These are phyloP conservation scores for Pseudozyma sp. DNA, from an alignment of 1,284 basidiomycete species.

Conservation along the genomic window DNA sequence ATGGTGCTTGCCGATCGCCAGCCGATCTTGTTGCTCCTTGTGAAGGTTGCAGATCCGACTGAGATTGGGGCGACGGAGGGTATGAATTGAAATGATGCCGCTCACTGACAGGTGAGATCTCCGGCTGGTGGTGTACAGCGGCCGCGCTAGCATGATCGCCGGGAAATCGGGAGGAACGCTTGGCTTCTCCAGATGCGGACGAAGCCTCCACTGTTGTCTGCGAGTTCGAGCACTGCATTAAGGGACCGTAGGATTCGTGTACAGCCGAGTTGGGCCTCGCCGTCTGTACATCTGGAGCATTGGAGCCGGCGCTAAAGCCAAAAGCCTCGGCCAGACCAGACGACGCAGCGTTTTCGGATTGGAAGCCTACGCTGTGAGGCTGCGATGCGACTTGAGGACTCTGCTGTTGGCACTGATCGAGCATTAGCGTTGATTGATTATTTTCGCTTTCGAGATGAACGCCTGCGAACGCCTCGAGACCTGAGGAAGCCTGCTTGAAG, in stretches of 20 bases:
- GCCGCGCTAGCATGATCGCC: neutral
- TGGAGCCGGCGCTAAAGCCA: slow-evolving; percentile 7
- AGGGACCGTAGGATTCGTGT: slow-evolving; percentile 5
- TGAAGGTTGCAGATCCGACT: slow-evolving; percentile 10
- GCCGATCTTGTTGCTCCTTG: neutral
- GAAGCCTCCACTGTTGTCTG: slow-evolving; percentile 9
- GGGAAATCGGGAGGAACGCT: neutral
- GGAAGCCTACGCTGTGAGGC: neutral
- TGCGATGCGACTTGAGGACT: neutral
- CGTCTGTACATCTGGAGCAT: slow-evolving; percentile 2
- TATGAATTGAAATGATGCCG: slow-evolving; percentile 27
- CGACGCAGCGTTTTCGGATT: neutral
- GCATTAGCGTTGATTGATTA: neutral
- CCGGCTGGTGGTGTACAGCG: slow-evolving; percentile 9
- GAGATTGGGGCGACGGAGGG: slow-evolving; percentile 26
- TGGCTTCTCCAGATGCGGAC: neutral
- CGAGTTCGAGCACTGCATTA: slow-evolving; percentile 6
- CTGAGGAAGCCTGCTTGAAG: slow-evolving; percentile 16
- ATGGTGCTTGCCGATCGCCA: slow-evolving; percentile 17
- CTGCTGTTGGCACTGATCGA: slow-evolving; percentile 3
- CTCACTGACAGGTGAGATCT: slow-evolving; percentile 12
- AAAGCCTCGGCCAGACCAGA: slow-evolving; percentile 22
- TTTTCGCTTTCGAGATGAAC: neutral
- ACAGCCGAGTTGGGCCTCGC: slow-evolving; percentile 1
- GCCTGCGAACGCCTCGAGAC: slow-evolving; percentile 6